These are phyloP conservation scores for Trypanosoma boissoni DNA, from an alignment of 208 protist species.

Conservation along the genomic window DNA sequence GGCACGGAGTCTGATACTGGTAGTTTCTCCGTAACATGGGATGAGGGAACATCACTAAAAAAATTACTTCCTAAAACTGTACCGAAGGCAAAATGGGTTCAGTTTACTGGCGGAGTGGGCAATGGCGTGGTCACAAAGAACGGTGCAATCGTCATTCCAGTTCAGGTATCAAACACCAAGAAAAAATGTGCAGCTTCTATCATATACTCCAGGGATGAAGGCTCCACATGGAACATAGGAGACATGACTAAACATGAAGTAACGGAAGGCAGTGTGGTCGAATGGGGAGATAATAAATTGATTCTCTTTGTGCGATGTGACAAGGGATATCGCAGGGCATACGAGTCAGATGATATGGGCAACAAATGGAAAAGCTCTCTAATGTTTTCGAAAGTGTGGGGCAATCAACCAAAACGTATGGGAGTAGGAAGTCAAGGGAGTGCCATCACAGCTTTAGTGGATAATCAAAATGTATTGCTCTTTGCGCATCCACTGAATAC, in stretches of 20 bases:
- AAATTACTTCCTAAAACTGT: not conserved
- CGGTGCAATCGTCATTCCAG: not conserved
- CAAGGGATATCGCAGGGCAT: not conserved
- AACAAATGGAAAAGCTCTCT: not conserved
- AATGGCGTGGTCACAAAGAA: not conserved
- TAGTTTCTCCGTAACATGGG: not conserved
- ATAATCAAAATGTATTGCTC: not conserved
- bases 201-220: not conserved
- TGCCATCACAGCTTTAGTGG: not conserved
- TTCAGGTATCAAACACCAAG: not conserved
- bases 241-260: too few relatives aligned
- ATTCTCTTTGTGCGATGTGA: not conserved
- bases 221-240: not conserved
- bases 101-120: not conserved
- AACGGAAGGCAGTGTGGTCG: not conserved
- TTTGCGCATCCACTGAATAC: not conserved
- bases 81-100: too few relatives aligned
- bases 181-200: not conserved
- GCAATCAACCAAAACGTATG: not conserved
- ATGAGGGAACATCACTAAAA: not conserved
- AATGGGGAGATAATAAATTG: not conserved
- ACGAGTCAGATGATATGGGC: not conserved
- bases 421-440: not conserved
- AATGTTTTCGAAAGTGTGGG: not conserved
- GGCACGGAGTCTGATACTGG: too few relatives aligned